Evolutionary conservation across 805 yeast species (phyloP), one percentile per base, ranked within the genome.

Genomic region (Candida ponderosae): DNA sequence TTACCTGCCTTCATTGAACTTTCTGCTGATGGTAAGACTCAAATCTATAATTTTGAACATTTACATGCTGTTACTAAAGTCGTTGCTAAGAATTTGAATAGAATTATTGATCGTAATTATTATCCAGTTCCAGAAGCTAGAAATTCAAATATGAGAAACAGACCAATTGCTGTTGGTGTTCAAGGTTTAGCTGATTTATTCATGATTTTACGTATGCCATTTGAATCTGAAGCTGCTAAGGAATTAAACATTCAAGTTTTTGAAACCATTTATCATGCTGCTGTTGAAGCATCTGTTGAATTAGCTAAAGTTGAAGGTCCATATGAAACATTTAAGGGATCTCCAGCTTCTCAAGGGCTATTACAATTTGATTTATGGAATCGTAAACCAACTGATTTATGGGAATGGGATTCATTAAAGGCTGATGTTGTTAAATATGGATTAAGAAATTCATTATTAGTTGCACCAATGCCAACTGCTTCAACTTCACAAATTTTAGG

Each of bases 391-490:
- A 62, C 83, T n/a, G 75, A 70, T 26, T 66, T 86, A 43, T 89
- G 88, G 76, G 94, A 90, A 50, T 90, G 97, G 97, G 83, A 75
- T 45, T 44, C 60, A 6, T 60, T 87, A 49, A 87, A 82, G 60
- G 64, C 61, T 10, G 63, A 74, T 29, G 68, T 90, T 42, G 63
- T 63, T 35, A 59, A 63, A 43, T 61, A 76, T 52, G 97, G 97
- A 34, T 51, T 90, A 31, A 69, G 97, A 54, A 90, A 90, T 66
- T 90, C 97, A 5, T 63, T 90, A 40, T 59, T 89, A 15, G 84
- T 89, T 26, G 97, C 94, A 1, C 93, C 96, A 37, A 90, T 90
- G 97, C 97, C 97, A 32, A 90, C 97, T 16, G 97, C 97, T 2
- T 87, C 97, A 1, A 90, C 97, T 2, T 90, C 97, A 4, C 97